Evolutionary conservation across 345 rosid species (phyloP).

Genomic region (Litchi chinensis): DNA sequence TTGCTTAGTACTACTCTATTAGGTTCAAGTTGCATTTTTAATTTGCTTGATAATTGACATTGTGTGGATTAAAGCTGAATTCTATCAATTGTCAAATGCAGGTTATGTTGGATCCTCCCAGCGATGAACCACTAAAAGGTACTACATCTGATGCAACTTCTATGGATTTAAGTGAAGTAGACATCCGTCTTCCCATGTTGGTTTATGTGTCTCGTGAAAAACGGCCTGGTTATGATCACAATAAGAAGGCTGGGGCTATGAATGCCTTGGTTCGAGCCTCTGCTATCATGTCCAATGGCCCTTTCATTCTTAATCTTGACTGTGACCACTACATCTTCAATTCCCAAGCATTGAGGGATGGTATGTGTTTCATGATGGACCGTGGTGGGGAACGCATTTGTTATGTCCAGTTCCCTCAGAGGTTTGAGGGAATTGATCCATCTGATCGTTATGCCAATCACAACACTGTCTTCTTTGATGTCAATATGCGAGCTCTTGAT

Average conservation of each 20-base stretch:
- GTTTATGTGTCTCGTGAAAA: constrained; percentile 83
- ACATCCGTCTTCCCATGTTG: constrained; percentile 79
- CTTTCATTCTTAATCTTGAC: constrained; percentile 86
- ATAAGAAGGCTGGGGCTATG: constrained; percentile 96
- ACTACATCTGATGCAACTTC: constrained; percentile 32
- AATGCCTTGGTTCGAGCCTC: constrained; percentile 81
- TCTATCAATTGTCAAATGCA: constrained; percentile 22
- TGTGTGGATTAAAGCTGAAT: constrained; percentile 18
- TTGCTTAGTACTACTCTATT: neutral
- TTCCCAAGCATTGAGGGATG: constrained; percentile 72
- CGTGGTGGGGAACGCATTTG: constrained; percentile 55
- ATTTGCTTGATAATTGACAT: neutral
- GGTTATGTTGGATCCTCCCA: constrained; percentile 83
- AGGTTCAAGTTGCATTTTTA: neutral
- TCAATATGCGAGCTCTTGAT: constrained; percentile 79
- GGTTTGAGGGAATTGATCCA: constrained; percentile 88
- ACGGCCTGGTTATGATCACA: constrained; percentile 87
- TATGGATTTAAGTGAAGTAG: constrained; percentile 60
- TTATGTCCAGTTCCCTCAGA: constrained; percentile 84
- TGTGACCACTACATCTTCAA: constrained; percentile 82
- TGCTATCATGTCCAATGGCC: constrained; percentile 86
- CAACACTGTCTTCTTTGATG: constrained; percentile 83
- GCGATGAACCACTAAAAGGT: constrained; percentile 45
- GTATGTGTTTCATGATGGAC: constrained; percentile 94
- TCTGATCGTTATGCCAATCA: constrained; percentile 87